Evolutionary conservation across 176 grass and related monocot species (phyloP).

Genomic region (sorghum (Sorghum bicolor)): DNA sequence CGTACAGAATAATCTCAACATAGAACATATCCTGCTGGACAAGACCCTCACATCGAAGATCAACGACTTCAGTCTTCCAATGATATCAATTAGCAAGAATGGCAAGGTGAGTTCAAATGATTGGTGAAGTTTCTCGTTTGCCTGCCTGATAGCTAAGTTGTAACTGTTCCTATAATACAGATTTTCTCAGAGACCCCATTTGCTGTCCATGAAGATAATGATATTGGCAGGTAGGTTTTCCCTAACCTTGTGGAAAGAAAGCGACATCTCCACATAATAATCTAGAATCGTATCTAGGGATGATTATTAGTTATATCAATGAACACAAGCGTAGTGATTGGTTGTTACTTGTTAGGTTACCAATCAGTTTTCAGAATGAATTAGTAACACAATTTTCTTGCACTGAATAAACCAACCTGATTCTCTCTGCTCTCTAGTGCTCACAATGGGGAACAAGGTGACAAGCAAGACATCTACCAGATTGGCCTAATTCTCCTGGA

Average conservation of each 20-base stretch:
- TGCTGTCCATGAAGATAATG: constrained; percentile 33
- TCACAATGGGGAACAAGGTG: constrained; percentile 38
- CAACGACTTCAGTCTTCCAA: constrained; percentile 64
- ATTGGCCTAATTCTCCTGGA: constrained; percentile 91
- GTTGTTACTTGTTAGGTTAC: constrained; percentile 9
- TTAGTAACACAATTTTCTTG: neutral
- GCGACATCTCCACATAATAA: neutral
- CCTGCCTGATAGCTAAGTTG: constrained; percentile 23
- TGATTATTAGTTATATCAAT: neutral
- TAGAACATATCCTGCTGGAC: constrained; percentile 81
- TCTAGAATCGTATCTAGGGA: constrained; percentile 11
- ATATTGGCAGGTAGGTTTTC: constrained; percentile 60
- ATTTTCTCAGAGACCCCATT: constrained; percentile 62
- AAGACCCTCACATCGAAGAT: constrained; percentile 89
- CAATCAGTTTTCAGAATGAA: neutral
- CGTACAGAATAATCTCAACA: constrained; percentile 60
- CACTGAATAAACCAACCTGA: neutral
- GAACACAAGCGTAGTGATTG: neutral
- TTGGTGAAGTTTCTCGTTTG: constrained; percentile 15
- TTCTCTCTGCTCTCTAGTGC: constrained; percentile 32
- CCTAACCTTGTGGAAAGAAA: constrained; percentile 31
- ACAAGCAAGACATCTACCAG: constrained; percentile 77
- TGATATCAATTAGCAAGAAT: constrained; percentile 64
- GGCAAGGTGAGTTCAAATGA: constrained; percentile 53
- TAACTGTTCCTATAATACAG: constrained; percentile 47